Evolutionary conservation across 1,284 basidiomycete species (phyloP).

Genomic region (Exsudoporus floridanus): DNA sequence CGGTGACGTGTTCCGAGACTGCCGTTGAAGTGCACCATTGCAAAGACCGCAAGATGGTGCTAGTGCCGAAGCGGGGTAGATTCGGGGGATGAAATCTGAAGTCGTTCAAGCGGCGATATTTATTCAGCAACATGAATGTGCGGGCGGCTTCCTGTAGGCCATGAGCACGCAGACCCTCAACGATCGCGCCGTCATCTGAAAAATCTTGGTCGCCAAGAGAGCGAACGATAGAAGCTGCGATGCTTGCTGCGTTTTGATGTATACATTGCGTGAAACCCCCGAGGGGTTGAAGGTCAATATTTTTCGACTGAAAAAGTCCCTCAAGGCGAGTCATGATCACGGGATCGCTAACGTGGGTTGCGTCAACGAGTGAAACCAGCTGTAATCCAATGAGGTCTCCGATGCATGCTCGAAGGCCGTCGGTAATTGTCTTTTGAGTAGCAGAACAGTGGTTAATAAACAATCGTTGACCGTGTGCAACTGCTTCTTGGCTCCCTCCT

Average conservation of each 20-base stretch:
- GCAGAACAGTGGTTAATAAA: conserved; percentile 67
- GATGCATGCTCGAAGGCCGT: conserved; percentile 67
- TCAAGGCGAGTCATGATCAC: conserved; percentile 35
- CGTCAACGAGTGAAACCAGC: conserved; percentile 49
- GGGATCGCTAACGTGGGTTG: conserved; percentile 18
- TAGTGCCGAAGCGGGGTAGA: conserved; percentile 53
- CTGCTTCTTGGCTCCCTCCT: conserved; percentile 26
- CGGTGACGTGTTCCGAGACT: conserved; percentile 41
- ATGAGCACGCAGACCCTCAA: conserved; percentile 40
- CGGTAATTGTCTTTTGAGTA: conserved; percentile 48
- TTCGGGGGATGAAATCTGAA: conserved; percentile 61
- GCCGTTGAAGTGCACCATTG: conserved; percentile 52
- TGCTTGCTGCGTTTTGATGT: conserved; percentile 49
- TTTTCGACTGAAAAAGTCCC: conserved; percentile 38
- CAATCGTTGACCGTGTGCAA: conserved; percentile 43
- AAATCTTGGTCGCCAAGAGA: conserved; percentile 62
- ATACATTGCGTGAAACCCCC: conserved; percentile 43
- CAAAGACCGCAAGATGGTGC: conserved; percentile 54
- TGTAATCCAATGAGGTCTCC: conserved; percentile 69
- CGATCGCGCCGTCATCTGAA: conserved; percentile 46
- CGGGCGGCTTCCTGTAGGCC: conserved; percentile 36
- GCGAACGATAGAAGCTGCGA: conserved; percentile 57
- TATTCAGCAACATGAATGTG: conserved; percentile 51
- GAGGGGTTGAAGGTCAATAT: conserved; percentile 32
- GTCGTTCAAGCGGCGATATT: conserved; percentile 47